Conservation (phyloP, 2,329 filamentous ascomycete genomes). For the Penicillium palitans region DNA sequence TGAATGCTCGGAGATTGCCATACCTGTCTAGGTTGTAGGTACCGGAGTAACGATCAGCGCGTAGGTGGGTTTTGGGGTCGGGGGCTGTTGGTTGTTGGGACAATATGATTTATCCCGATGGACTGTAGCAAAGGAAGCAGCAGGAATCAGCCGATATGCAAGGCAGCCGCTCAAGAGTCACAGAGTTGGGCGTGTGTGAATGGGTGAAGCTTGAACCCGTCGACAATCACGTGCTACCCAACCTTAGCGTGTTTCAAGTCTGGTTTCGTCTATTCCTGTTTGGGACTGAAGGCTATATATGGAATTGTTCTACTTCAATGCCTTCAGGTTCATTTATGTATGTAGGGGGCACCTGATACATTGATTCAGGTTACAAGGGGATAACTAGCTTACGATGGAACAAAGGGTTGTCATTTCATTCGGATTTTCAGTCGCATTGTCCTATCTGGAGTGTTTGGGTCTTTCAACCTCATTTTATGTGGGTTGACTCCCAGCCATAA, state of each 20-base stretch:
- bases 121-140: constrained; percentile 7
- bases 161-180: constrained; percentile 7
- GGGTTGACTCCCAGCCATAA: constrained; percentile 11
- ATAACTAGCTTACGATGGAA: neutral
- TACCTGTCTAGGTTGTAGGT: constrained; percentile 19
- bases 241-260: constrained; percentile 34
- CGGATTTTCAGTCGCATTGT: neutral
- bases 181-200: constrained; percentile 15
- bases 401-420: neutral
- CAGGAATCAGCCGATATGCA: constrained; percentile 7
- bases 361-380: neutral
- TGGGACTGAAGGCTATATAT: constrained; percentile 3
- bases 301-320: neutral
- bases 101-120: neutral
- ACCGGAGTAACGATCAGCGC: constrained; percentile 29
- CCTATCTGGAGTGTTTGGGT: neutral
- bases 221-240: constrained; percentile 3
- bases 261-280: constrained; percentile 19
- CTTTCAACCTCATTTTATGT: neutral
- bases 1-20: constrained; percentile 19
- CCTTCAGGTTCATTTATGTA: neutral
- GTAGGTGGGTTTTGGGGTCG: neutral
- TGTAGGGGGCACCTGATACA: neutral
- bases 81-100: neutral
- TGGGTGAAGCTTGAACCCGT: constrained; percentile 19